Base-by-base conservation (phyloP, 1,139 yeast genomes). In the Geotrichum aggregatum region DNA sequence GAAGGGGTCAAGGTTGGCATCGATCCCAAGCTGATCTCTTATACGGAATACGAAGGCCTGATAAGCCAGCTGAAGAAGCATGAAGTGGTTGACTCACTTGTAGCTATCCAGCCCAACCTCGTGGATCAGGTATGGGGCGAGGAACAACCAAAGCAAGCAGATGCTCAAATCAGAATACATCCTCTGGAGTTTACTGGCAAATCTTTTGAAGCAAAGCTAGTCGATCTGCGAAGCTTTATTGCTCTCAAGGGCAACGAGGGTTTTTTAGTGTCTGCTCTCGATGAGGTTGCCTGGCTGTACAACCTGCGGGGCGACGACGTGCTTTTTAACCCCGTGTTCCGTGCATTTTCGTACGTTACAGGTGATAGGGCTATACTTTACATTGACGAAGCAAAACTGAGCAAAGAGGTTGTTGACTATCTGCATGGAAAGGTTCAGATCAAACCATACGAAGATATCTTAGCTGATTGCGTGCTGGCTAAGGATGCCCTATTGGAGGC, bases 201-300 rank as follows among this genome's bases (percentile, higher is more conserved):
- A 56, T 57, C 71, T 1, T 67, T 73, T n/a, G 60, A 59, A 18
- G 69, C 68, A 7, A 78, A 78, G 62, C 63, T 85, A 40, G 64
- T 63, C 5, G 73, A 73, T 50, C 71, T 84, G 22, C 68, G 76
- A 34, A 63, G 67, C n/a, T 63, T 65, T n/a, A 69, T 81, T 48
- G 70, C 71, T 35, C 67, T 73, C 28, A 72, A 73, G 39, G 70
- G 73, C 54, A 77, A 72, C 11, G 60, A 64, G 26, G 75, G 72
- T 1, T 66, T 87, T 58, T 78, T 87, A 5, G 74, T 88, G 7
- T 76, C 84, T 43, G 86, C 96, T 0, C 72, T 88, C 56, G 98
- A 92, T 70, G 96, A 92, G 64, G 79, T 91, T 56, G 95, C 97
- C 7, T 91, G 97, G 98, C 71, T 89, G 53, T 78, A 89, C 65